Evolutionary conservation across 352 stramenopile species (phyloP), one percentile per base, ranked within the genome.

Genomic region (Poterioochromonas sp.): DNA sequence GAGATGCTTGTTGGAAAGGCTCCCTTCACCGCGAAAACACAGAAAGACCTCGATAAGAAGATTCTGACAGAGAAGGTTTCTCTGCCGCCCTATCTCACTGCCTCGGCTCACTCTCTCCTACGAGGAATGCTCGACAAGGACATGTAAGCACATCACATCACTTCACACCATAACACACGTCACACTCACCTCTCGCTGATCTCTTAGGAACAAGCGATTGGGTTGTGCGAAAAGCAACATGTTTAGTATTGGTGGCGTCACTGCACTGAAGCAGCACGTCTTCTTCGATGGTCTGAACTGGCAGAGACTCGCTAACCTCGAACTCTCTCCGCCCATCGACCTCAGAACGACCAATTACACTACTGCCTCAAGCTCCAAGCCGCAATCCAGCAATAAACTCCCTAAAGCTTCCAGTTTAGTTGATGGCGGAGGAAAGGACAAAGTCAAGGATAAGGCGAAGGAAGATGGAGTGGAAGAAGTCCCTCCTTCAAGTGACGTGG

Each of bases 101-200:
- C 82, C 81, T 73, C 41, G 41, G 64, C 78, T 20, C 93, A 94
- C 80, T 97, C 94, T 39, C 89, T 98, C 62, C 76, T 99, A 26
- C 97, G 97, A 84, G 93, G 95, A 51, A 82, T 99, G 22, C 85
- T 99, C 26, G 94, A 98, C 85, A 87, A 93, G 76, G 96, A 98
- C 83, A 91, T 95, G 0, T 88, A 92, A 47, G 65, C 54, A 51
- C 29, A n/a, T n/a, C n/a, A n/a, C n/a, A n/a, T n/a, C n/a, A n/a
- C n/a, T n/a, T n/a, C n/a, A n/a, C n/a, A n/a, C n/a, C n/a, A n/a
- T n/a, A n/a, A n/a, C n/a, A n/a, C n/a, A n/a, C n/a, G n/a, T n/a
- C n/a, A n/a, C n/a, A n/a, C n/a, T n/a, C n/a, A n/a, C n/a, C n/a
- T n/a, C n/a, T n/a, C n/a, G n/a, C n/a, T n/a, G n/a, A n/a, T n/a